phyloP scores from a whole-genome alignment of 495 filamentous ascomycete genomes.

The Neurospora sp. region DNA sequence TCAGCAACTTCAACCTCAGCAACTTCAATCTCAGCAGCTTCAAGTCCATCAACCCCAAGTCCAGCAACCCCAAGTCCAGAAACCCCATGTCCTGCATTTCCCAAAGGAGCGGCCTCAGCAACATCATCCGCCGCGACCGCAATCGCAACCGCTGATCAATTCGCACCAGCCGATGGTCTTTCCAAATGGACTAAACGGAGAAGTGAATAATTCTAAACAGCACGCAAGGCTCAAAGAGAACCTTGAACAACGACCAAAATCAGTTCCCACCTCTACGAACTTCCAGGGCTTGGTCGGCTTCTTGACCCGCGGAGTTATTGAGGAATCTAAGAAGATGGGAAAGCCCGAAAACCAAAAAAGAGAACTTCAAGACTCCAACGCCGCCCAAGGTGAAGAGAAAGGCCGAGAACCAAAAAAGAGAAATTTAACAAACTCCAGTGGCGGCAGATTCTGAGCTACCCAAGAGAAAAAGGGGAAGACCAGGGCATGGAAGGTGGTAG shows the following conservation, averaged over 20 bases:
- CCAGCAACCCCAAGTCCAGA: neutral
- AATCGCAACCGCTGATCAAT: neutral
- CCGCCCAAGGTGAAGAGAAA: neutral
- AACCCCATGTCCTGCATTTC: neutral
- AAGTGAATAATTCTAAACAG: neutral
- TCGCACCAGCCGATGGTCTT: neutral
- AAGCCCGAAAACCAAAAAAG: neutral
- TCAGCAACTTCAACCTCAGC: neutral
- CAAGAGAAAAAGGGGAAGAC: neutral
- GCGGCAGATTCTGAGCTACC: neutral
- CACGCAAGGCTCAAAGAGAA: neutral
- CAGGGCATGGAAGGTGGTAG: neutral
- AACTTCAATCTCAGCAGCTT: neutral
- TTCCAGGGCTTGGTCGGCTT: neutral
- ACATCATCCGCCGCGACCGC: neutral
- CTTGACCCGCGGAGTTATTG: neutral
- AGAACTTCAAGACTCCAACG: neutral
- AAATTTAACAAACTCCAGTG: neutral
- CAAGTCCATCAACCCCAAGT: neutral
- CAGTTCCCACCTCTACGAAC: neutral
- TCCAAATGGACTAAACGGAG: neutral
- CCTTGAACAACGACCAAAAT: neutral
- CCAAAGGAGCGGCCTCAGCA: neutral
- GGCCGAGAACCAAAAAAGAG: neutral
- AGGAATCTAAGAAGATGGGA: neutral